These are phyloP conservation scores for Candida cerambycidarum DNA, from an alignment of 805 yeast genomes.

Conservation along the genomic window DNA sequence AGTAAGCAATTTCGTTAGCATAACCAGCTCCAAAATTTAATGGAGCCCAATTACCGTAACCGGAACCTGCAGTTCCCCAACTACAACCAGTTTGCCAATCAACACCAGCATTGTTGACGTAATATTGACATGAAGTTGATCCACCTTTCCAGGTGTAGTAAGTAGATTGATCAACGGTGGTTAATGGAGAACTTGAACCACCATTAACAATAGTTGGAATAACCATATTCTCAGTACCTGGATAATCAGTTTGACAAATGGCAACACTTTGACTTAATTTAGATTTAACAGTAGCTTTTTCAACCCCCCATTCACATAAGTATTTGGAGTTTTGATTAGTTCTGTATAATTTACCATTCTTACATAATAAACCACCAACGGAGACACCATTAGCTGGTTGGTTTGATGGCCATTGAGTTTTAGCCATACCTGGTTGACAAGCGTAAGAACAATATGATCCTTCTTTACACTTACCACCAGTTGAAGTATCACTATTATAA, in stretches of 20 bases:
- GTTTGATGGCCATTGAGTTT: conserved; percentile 72
- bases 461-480: conserved; percentile 49
- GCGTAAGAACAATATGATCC: conserved; percentile 77
- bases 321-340: conserved; percentile 50
- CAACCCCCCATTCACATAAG: conserved; percentile 66
- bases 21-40: conserved; percentile 76
- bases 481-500: conserved; percentile 48
- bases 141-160: conserved; percentile 66
- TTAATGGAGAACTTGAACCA: conserved; percentile 49
- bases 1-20: conserved; percentile 58
- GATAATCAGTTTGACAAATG: conserved; percentile 76
- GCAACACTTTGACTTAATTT: conserved; percentile 55
- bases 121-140: conserved; percentile 69
- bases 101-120: conserved; percentile 77
- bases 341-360: conserved; percentile 60
- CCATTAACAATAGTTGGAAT: conserved; percentile 65
- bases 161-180: conserved; percentile 59
- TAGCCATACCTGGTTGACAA: conserved; percentile 77
- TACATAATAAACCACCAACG: conserved; percentile 70
- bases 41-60: conserved; percentile 80
- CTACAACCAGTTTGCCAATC: conserved; percentile 64
- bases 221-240: conserved; percentile 80
- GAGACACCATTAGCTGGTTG: conserved; percentile 72
- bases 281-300: conserved; percentile 54
- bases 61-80: conserved; percentile 62